Evolutionary conservation across 371 early-diverging fungal genomes (phyloP).

Genomic region (Zychaea mexicana): DNA sequence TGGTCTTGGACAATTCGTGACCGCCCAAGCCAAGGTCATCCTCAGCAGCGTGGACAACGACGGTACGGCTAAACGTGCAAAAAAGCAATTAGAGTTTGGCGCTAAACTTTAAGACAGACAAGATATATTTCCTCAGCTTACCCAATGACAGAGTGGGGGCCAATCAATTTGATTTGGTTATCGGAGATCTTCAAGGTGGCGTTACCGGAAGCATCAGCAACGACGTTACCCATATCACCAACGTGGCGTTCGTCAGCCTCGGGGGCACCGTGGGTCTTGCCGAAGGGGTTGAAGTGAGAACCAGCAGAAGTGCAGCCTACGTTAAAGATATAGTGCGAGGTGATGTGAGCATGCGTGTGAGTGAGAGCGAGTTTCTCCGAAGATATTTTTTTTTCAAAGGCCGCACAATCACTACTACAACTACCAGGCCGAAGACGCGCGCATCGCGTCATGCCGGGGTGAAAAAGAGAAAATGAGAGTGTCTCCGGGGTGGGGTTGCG

Average conservation of each 20-base stretch:
- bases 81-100: conserved; percentile 47
- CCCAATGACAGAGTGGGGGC: conserved; percentile 80
- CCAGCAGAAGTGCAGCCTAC: conserved; percentile 82
- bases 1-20: conserved; percentile 75
- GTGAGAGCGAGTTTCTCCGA: conserved; percentile 1
- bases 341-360: not conserved
- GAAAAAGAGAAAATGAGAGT: too few relatives aligned
- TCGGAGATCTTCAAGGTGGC: conserved; percentile 67
- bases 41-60: conserved; percentile 82
- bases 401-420: too few relatives aligned
- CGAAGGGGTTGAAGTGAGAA: conserved; percentile 85
- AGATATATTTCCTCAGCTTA: conserved; percentile 20
- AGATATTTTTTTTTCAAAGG: not conserved
- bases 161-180: conserved; percentile 73
- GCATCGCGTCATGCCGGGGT: not conserved
- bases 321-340: not conserved
- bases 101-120: not conserved
- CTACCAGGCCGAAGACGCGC: conserved; percentile 2
- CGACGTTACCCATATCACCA: conserved; percentile 89
- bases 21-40: conserved; percentile 86
- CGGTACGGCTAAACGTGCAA: conserved; percentile 61
- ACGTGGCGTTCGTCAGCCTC: conserved; percentile 75
- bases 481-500: conserved; percentile 6
- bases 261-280: conserved; percentile 84
- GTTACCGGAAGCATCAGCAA: conserved; percentile 59